Evolutionary conservation across 306 rosid species (phyloP), one percentile per base, ranked within the genome.

Genomic region (Notholithocarpus densiflorus): DNA sequence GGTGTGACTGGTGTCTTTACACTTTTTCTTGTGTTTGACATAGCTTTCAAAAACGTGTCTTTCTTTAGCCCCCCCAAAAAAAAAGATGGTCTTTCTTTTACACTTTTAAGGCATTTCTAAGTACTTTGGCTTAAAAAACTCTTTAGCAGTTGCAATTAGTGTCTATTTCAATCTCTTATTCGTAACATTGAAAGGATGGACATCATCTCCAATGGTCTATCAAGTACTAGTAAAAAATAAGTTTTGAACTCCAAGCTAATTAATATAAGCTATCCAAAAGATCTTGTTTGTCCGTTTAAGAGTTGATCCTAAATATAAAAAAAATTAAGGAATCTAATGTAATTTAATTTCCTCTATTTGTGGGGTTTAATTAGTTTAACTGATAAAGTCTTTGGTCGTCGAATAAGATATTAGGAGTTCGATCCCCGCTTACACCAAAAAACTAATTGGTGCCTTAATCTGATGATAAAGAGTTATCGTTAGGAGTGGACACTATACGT

Each of bases 331-430:
- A 11, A 48, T 48, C 53, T 13, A 48, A 12, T 48, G 17, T 48
- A 48, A 48, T 48, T 48, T 48, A 48, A 48, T 48, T 48, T 3
- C 0, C 53, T 40, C 3, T 40, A 40, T 40, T 40, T 40, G 2
- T 0, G 12, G 0, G 3, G 8, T 40, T 37, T 0, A 37, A 0
- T 37, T 37, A 37, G 2, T 37, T 37, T 0, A 37, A 37, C 2
- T 0, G 0, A 0, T 7, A 37, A 37, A 37, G 2, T 37, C 0
- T 37, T 0, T 37, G 0, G 10, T 37, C 10, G 2, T 6, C 0
- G 0, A 37, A 37, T 1, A 37, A 2, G 1, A 8, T 40, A 40
- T 40, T 0, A 8, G 0, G 11, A 40, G 1, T 40, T 40, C 1
- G 0, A 40, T 40, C 0, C 0, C 3, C 0, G 0, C 0, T 40